Evolutionary conservation across 208 protist genomes (phyloP).

Genomic region (Leishmania major): DNA sequence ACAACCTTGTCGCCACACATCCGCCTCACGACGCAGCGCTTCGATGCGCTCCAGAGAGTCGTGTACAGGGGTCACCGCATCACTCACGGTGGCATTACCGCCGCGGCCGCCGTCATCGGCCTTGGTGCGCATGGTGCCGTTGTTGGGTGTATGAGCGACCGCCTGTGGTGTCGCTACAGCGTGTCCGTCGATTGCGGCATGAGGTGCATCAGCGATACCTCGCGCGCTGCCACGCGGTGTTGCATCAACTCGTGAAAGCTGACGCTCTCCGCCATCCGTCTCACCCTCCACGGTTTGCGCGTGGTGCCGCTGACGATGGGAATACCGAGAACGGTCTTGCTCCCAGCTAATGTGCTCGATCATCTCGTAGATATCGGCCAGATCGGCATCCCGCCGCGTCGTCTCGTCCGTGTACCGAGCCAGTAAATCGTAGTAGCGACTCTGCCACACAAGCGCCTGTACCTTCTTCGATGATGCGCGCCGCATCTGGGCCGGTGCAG

Average conservation of each 20-base stretch:
- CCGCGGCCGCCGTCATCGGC: neutral
- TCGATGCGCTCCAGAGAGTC: constrained; percentile 15
- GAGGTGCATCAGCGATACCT: neutral
- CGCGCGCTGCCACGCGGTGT: neutral
- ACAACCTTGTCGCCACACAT: constrained; percentile 51
- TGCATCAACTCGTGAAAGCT: constrained; percentile 18
- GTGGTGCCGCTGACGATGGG: constrained; percentile 24
- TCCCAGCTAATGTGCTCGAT: constrained; percentile 57
- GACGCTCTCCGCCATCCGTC: neutral
- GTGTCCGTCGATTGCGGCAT: neutral
- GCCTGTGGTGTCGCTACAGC: neutral
- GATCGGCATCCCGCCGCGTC: constrained; percentile 35
- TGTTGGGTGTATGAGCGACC: neutral
- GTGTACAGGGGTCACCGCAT: neutral
- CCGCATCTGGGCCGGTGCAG: neutral
- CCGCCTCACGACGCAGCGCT: constrained; percentile 45
- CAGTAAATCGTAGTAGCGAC: constrained; percentile 45
- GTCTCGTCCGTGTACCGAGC: constrained; percentile 28
- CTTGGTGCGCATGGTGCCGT: neutral
- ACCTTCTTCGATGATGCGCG: neutral
- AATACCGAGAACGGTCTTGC: constrained; percentile 34
- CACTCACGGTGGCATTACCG: constrained; percentile 2
- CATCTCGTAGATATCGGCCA: constrained; percentile 50
- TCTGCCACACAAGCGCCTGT: constrained; percentile 25
- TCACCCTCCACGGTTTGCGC: neutral